Percentiles rank a stretch among this genome's conserved stretches.
phyloP scores from a whole-genome alignment of 257 asterid species.

The Fraxinus pennsylvanica region DNA sequence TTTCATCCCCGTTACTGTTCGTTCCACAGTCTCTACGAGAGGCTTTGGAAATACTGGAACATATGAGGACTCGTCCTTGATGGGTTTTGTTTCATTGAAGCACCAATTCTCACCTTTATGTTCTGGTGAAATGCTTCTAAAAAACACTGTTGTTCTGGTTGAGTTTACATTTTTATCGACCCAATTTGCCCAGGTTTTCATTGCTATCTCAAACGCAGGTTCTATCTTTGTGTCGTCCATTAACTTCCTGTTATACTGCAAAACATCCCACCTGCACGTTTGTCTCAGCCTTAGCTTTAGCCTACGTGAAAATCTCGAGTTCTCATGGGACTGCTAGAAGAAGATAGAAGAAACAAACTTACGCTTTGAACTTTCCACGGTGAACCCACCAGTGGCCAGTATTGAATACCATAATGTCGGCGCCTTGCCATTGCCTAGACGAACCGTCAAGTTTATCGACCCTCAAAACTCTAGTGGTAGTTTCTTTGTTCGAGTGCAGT shows the following conservation, averaged over 20 bases:
- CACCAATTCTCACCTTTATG: slow-evolving; percentile 19
- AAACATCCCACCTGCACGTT: slow-evolving; percentile 28
- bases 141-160: slow-evolving; percentile 24
- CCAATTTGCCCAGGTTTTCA: slow-evolving; percentile 29
- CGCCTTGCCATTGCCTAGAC: slow-evolving; percentile 22
- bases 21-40: slow-evolving; percentile 10
- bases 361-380: slow-evolving; percentile 25
- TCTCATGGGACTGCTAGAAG: background rate
- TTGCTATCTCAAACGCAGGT: slow-evolving; percentile 24
- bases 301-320: background rate
- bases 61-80: background rate
- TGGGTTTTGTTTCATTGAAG: slow-evolving; percentile 23
- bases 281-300: background rate
- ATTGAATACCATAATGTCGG: slow-evolving; percentile 28
- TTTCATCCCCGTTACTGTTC: slow-evolving; percentile 16
- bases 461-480: slow-evolving; percentile 17
- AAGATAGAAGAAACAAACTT: background rate
- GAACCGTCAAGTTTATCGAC: background rate
- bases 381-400: slow-evolving; percentile 33
- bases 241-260: slow-evolving; percentile 8
- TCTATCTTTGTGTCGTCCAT: slow-evolving; percentile 14
- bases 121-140: slow-evolving; percentile 27
- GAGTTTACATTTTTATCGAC: slow-evolving; percentile 19
- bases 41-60: slow-evolving; percentile 11
- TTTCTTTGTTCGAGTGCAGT: slow-evolving; percentile 7